Base-by-base conservation (phyloP, 169 alveolate genomes). In the Cyclospora cayetanensis region DNA sequence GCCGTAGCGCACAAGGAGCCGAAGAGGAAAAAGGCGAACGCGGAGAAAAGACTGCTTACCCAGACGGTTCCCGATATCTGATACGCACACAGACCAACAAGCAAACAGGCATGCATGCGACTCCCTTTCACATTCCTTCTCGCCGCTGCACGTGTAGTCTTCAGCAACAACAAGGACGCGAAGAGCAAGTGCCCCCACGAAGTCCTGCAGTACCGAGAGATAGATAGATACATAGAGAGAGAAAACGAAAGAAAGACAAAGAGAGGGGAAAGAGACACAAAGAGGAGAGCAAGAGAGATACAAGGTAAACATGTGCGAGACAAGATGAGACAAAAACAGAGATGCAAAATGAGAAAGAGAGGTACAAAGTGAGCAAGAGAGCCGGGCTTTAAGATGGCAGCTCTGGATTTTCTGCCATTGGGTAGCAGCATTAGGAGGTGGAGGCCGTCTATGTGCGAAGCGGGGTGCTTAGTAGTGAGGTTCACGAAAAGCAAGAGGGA, bases 1-100 rank as follows among this genome's bases (percentile, higher is more conserved):
- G 85, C 83, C 22, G 72, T 52, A 42, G 92, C 84, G 25, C 84
- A 85, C 27, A 85, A 53, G 31, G 25, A 65, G 37, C 92, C 92
- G n/a, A 85, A 85, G 42, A 85, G 34, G 18, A 85, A 65, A 42
- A 63, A 85, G 2, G 50, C 22, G 12, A 41, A 31, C 52, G 70
- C 76, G 12, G 85, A 65, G 34, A 85, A 85, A 34, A 53, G n/a
- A 50, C 84, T 85, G 37, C 92, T 85, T 74, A 65, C 27, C 84
- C 76, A 66, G 31, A 85, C 60, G 22, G 92, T 85, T 1, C 25
- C n/a, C 31, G 74, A 20, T 53, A 85, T 63, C 92, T 85, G 83
- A 37, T 29, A 22, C n/a, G 1, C 27, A 52, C 46, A 27, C 25
- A 80, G 84, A 52, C 76, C 22, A 15, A 77, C 15, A 37, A 18